Evolutionary conservation across 78 protist species (phyloP).

Genomic region (Andalucia godoyi): DNA sequence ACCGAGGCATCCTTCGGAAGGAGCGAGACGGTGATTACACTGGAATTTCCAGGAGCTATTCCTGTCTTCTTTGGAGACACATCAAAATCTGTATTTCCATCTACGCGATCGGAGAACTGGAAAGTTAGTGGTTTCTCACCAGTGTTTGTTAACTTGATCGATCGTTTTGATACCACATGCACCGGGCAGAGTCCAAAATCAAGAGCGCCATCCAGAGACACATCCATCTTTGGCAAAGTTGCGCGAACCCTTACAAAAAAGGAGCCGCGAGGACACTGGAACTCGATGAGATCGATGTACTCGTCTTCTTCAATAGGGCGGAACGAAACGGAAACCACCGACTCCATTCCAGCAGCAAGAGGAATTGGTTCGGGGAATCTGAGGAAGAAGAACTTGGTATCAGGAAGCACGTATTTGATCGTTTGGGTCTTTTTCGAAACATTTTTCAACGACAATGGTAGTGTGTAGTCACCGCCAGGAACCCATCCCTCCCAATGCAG

Average conservation of each 20-base stretch:
- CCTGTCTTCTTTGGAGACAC: not conserved
- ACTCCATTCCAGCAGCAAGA: not conserved
- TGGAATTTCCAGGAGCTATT: not conserved
- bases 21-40: not conserved
- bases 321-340: not conserved
- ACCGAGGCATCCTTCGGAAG: slow-evolving; percentile 1
- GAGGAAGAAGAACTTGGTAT: not conserved
- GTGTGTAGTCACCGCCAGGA: not conserved
- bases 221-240: not conserved
- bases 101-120: not conserved
- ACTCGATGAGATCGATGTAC: not conserved
- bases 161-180: not conserved
- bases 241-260: not conserved
- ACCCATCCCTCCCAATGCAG: not conserved
- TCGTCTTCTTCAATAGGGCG: not conserved
- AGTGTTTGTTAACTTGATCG: not conserved
- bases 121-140: not conserved
- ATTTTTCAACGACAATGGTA: not conserved
- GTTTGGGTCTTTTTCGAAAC: not conserved
- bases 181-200: slow-evolving; percentile 9
- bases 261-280: not conserved
- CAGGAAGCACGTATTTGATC: not conserved
- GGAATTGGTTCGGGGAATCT: not conserved
- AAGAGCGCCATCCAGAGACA: not conserved
- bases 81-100: not conserved